phyloP scores from a whole-genome alignment of 2,329 filamentous ascomycete species.

The Aphanocladium album region DNA sequence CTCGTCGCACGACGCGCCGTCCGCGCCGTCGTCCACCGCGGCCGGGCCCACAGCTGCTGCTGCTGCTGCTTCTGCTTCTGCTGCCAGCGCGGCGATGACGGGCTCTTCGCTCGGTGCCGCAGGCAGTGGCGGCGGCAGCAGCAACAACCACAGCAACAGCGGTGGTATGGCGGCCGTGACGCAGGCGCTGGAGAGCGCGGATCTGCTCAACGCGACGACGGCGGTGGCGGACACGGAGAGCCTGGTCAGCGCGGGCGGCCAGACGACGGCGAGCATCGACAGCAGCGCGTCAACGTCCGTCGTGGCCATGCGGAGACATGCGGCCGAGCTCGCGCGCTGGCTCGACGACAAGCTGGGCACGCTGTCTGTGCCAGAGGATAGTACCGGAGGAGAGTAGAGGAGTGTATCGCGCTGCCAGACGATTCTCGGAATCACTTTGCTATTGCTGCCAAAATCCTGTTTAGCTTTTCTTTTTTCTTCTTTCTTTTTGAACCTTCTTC shows the following conservation, averaged over 20 bases:
- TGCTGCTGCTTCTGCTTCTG: too few relatives aligned
- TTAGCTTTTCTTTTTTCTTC: not conserved
- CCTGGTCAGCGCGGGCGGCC: slow-evolving; percentile 40
- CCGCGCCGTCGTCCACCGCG: slow-evolving; percentile 16
- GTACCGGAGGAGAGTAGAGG: slow-evolving; percentile 32
- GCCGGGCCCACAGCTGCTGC: not conserved
- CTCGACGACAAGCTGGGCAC: slow-evolving; percentile 55
- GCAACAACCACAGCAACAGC: slow-evolving; percentile 13
- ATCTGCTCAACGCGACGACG: slow-evolving; percentile 17
- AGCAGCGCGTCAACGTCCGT: slow-evolving; percentile 41
- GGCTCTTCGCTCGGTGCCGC: not conserved
- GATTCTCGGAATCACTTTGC: too few relatives aligned
- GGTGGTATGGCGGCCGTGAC: slow-evolving; percentile 20
- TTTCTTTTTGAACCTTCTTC: slow-evolving; percentile 12
- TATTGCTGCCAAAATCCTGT: not conserved
- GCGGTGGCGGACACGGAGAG: slow-evolving; percentile 31
- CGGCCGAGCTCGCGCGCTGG: slow-evolving; percentile 55
- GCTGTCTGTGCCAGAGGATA: slow-evolving; percentile 49
- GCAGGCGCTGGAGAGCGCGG: slow-evolving; percentile 25
- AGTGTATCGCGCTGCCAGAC: too few relatives aligned
- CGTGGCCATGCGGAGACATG: slow-evolving; percentile 48
- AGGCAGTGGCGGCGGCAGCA: not conserved
- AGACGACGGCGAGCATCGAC: slow-evolving; percentile 34
- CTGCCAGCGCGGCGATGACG: not conserved
- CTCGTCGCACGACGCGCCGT: slow-evolving; percentile 23